Percentiles rank a stretch among this genome's conserved stretches.
These are phyloP conservation scores for Leccinum variicolor DNA, from an alignment of 768 basidiomycete species.

Conservation along the genomic window DNA sequence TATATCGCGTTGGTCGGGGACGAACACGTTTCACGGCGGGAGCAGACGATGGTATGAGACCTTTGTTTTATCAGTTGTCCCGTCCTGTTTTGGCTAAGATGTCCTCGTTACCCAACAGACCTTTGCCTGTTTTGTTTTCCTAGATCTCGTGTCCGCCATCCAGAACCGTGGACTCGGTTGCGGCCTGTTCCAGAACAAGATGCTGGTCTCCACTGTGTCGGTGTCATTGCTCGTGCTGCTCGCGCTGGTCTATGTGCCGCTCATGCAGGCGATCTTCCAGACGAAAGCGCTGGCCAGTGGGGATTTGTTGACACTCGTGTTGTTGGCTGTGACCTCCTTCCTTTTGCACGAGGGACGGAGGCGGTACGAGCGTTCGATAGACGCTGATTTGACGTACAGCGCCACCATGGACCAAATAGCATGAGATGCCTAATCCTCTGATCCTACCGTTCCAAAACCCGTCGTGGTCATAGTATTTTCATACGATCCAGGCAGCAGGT, in stretches of 20 bases:
- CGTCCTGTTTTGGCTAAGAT: background rate
- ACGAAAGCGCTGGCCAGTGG: slow-evolving; percentile 70
- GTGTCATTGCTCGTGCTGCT: slow-evolving; percentile 85
- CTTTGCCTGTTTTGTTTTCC: slow-evolving; percentile 95
- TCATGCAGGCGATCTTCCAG: slow-evolving; percentile 92
- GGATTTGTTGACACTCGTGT: slow-evolving; percentile 71
- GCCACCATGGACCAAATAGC: slow-evolving; percentile 59
- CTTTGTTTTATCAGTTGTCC: background rate
- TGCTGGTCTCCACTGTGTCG: slow-evolving; percentile 86
- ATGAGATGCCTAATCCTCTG: slow-evolving; percentile 24
- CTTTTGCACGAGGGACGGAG: slow-evolving; percentile 75
- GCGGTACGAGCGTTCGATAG: slow-evolving; percentile 66
- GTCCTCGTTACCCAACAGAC: slow-evolving; percentile 43
- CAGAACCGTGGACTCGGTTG: slow-evolving; percentile 93
- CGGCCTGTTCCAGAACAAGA: slow-evolving; percentile 77
- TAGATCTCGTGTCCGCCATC: slow-evolving; percentile 91
- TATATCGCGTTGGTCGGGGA: slow-evolving; percentile 72
- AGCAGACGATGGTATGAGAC: slow-evolving; percentile 89
- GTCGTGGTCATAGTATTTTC: background rate
- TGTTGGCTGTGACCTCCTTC: slow-evolving; percentile 63
- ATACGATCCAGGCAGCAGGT: background rate
- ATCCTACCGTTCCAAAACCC: background rate
- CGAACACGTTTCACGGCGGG: slow-evolving; percentile 76
- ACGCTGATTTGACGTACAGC: slow-evolving; percentile 50
- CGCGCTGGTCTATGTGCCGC: slow-evolving; percentile 82